Evolutionary conservation across 2,329 filamentous ascomycete species (phyloP).

Genomic region (Colletotrichum camelliae): DNA sequence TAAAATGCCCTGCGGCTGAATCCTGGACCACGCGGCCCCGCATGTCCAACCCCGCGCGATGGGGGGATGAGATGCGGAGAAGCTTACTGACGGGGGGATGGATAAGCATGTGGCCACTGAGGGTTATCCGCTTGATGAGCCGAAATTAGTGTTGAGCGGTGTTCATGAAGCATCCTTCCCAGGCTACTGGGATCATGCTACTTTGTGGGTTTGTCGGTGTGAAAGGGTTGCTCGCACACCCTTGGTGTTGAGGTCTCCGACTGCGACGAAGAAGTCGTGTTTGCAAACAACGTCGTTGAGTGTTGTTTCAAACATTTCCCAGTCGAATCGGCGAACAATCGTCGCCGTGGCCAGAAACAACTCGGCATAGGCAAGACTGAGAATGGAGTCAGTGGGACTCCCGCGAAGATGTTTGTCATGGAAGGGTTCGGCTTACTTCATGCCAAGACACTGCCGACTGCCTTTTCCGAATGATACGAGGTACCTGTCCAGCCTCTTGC

Average conservation of each 20-base stretch:
- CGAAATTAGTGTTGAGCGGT: not conserved
- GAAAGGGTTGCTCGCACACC: conserved; percentile 9
- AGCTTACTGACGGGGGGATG: not conserved
- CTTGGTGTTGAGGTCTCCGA: not conserved
- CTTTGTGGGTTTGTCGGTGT: not conserved
- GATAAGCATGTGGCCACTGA: not conserved
- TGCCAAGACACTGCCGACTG: conserved; percentile 25
- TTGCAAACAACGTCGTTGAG: conserved; percentile 24
- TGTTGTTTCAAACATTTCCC: conserved; percentile 13
- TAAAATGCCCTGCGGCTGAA: not conserved
- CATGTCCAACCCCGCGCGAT: not conserved
- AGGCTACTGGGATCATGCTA: not conserved
- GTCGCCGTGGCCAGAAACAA: conserved; percentile 12
- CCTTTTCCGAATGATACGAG: conserved; percentile 24
- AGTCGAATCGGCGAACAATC: conserved; percentile 17
- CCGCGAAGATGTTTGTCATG: not conserved
- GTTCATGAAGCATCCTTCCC: not conserved
- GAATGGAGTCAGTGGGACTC: not conserved
- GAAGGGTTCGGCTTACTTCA: conserved; percentile 19
- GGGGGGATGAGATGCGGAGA: not conserved
- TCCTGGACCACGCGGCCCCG: not conserved
- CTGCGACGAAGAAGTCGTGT: conserved; percentile 8
- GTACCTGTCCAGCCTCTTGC: conserved; percentile 12
- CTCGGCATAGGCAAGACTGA: conserved; percentile 15
- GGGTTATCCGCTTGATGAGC: not conserved